Conservation (phyloP, 208 protist genomes). For the Leptomonas pyrrhocoris region DNA sequence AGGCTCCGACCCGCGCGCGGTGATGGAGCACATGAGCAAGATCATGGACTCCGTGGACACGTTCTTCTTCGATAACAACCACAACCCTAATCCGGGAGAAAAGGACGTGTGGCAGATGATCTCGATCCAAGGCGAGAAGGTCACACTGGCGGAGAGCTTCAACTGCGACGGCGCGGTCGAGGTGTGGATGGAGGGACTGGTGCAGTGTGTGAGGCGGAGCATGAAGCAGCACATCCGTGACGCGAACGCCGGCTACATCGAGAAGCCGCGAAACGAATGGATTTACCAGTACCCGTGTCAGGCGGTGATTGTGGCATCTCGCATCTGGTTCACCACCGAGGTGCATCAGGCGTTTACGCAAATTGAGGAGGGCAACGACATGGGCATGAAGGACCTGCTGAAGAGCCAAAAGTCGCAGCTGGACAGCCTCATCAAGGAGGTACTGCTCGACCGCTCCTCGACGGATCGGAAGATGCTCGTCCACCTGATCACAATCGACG, state of each 20-base stretch:
- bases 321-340: slow-evolving; percentile 98
- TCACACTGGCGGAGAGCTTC: slow-evolving; percentile 91
- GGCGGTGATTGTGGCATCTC: slow-evolving; percentile 94
- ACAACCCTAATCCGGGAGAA: slow-evolving; percentile 36
- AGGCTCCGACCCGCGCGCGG: slow-evolving; percentile 91
- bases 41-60: slow-evolving; percentile 94
- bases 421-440: slow-evolving; percentile 93
- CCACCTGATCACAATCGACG: slow-evolving; percentile 98
- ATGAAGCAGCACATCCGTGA: slow-evolving; percentile 90
- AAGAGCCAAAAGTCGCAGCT: slow-evolving; percentile 96
- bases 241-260: slow-evolving; percentile 94
- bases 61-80: slow-evolving; percentile 92
- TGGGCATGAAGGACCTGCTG: slow-evolving; percentile 97
- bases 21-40: slow-evolving; percentile 97
- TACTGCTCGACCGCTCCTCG: slow-evolving; percentile 92
- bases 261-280: slow-evolving; percentile 97
- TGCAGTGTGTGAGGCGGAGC: slow-evolving; percentile 85
- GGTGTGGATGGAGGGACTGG: slow-evolving; percentile 95
- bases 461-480: slow-evolving; percentile 97
- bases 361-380: slow-evolving; percentile 98
- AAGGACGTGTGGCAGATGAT: slow-evolving; percentile 93
- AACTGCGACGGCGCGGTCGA: slow-evolving; percentile 96
- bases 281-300: slow-evolving; percentile 97
- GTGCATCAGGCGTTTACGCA: slow-evolving; percentile 98
- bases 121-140: slow-evolving; percentile 94